Base-by-base conservation (phyloP, 768 basidiomycete genomes). In the Panaeolus cyanescens region DNA sequence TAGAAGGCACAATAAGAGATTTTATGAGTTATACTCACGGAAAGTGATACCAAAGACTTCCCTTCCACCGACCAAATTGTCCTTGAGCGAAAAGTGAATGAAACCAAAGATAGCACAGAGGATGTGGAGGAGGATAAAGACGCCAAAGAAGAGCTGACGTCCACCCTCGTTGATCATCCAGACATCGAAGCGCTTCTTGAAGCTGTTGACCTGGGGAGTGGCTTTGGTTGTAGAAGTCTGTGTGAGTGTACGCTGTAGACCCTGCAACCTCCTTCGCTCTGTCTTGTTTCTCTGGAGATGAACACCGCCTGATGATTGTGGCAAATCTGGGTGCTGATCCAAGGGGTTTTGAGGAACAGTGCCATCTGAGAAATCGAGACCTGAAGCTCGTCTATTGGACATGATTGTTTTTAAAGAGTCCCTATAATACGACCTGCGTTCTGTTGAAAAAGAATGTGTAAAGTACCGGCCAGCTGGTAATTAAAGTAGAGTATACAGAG, bases 131-230 rank as follows among this genome's bases (percentile, higher is more conserved):
- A 93, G 76, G 55, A 96, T 77, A 87, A 91, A 97, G 63, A 87
- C 73, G 59, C 76, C 83, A 76, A 96, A 93, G 80, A 95, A 93
- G 36, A 96, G 66, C 58, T 85, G 81, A 42, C 83, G 83, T 13
- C 90, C 87, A 68, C 95, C 95, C 70, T 96, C 95, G 71, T 96
- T 95, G 73, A 95, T 93, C 90, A 94, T 91, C 95, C 95, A 96
- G n/a, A 87, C 67, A 65, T 83, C 80, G 67, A 85, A 81, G 65
- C 73, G 83, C 67, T 86, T 81, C 42, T 68, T 67, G 50, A 77
- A 70, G 2, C 79, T 77, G 56, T 67, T 73, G 32, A 83, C 78
- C 62, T 79, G 78, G 15, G 72, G 72, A 0, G 71, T 68, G 5
- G 65, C 69, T 5, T 68, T 69, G 33, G 65, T 59, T 1, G 59